Evolutionary conservation across 202 grass and related monocot species (phyloP).

Genomic region (Saccharum hybrid): DNA sequence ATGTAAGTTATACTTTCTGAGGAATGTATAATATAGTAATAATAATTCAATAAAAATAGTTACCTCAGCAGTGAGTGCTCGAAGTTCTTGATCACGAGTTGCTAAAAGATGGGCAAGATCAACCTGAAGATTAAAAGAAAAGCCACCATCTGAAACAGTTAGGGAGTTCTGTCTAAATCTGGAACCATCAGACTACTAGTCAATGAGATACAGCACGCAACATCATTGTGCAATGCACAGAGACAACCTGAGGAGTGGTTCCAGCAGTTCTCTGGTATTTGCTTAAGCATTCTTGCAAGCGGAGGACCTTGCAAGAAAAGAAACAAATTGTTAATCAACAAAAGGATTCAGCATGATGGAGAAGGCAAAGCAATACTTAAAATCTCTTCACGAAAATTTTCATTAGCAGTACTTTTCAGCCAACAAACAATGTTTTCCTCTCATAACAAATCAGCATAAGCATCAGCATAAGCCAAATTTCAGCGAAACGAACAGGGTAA

Average conservation of each 20-base stretch:
- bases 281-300: slow-evolving; percentile 95
- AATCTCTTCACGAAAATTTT: not conserved
- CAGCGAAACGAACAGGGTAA: not conserved
- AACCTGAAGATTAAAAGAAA: slow-evolving; percentile 60
- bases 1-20: not conserved
- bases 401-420: not conserved
- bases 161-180: slow-evolving; percentile 9
- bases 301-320: slow-evolving; percentile 73
- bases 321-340: slow-evolving; percentile 22
- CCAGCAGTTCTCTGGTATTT: slow-evolving; percentile 95
- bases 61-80: slow-evolving; percentile 92
- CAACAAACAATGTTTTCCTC: no score
- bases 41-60: slow-evolving; percentile 34
- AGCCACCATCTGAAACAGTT: slow-evolving; percentile 24
- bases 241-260: slow-evolving; percentile 72
- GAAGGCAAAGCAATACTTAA: not conserved
- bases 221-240: not conserved
- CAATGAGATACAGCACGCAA: slow-evolving; percentile 1
- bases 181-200: slow-evolving; percentile 1
- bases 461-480: no score
- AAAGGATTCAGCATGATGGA: not conserved
- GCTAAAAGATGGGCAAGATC: slow-evolving; percentile 96
- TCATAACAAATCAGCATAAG: no score
- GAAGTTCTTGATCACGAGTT: slow-evolving; percentile 96
- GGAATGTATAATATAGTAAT: slow-evolving; percentile 23